Percentiles rank a stretch among this genome's conserved stretches.
Evolutionary conservation across 371 early-diverging fungal genomes (phyloP).

Genomic region (Choanephora cucurbitarum): DNA sequence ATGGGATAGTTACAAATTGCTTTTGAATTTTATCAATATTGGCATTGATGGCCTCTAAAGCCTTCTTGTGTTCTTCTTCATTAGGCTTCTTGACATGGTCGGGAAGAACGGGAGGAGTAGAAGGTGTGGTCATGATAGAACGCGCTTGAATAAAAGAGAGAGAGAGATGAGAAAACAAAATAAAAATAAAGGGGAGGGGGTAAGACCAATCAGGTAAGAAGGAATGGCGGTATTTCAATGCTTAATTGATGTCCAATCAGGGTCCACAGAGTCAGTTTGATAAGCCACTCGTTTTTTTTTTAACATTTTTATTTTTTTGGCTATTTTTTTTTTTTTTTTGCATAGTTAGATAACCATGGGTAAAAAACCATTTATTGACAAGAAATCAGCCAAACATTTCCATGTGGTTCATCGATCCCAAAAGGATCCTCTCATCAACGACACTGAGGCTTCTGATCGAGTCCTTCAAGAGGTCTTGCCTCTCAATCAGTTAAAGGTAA

Average conservation of each 20-base stretch:
- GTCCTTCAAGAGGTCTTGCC: conserved; percentile 85
- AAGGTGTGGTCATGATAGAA: neutral
- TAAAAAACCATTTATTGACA: conserved; percentile 88
- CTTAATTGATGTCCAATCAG: conserved; percentile 12
- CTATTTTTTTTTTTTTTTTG: conserved; percentile 6
- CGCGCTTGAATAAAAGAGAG: neutral
- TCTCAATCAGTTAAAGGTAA: conserved; percentile 67
- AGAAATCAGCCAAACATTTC: conserved; percentile 79
- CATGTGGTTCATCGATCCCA: conserved; percentile 95
- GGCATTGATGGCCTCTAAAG: conserved; percentile 50
- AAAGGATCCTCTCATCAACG: conserved; percentile 88
- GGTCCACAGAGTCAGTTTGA: conserved; percentile 5
- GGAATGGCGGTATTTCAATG: neutral
- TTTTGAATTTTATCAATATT: conserved; percentile 61
- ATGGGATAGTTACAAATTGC: conserved; percentile 49
- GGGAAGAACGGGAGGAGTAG: conserved; percentile 36
- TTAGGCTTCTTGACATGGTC: conserved; percentile 54
- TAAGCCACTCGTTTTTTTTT: conserved; percentile 21
- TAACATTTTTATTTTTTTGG: conserved; percentile 15
- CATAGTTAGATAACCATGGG: conserved; percentile 48
- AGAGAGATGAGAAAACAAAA: conserved; percentile 5
- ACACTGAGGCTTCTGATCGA: conserved; percentile 74
- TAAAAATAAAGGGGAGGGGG: conserved; percentile 11
- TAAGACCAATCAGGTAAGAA: conserved; percentile 4
- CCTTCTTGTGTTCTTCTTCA: conserved; percentile 50